phyloP scores from a whole-genome alignment of 495 filamentous ascomycete species.

The Penicillium arizonense region DNA sequence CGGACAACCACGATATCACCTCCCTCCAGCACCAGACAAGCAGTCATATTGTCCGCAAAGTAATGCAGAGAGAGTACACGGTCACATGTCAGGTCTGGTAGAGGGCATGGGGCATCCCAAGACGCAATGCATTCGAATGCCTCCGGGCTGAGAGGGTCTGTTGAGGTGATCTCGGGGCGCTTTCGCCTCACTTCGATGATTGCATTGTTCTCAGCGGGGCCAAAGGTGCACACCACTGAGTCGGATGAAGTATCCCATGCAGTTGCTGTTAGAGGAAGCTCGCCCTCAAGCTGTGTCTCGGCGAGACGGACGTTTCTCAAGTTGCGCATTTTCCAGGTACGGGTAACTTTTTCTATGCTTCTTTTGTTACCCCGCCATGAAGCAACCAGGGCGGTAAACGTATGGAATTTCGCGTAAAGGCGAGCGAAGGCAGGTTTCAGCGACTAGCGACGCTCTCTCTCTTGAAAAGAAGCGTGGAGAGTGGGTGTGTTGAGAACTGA shows the following conservation, averaged over 20 bases:
- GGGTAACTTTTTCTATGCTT: conserved; percentile 23
- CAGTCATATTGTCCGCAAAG: conserved; percentile 73
- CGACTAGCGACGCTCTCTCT: neutral
- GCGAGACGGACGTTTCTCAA: conserved; percentile 67
- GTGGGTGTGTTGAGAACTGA: conserved; percentile 20
- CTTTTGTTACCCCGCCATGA: conserved; percentile 42
- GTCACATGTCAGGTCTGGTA: conserved; percentile 67
- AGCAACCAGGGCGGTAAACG: conserved; percentile 16
- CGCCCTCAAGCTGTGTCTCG: conserved; percentile 52
- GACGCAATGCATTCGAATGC: conserved; percentile 62
- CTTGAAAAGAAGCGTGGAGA: neutral
- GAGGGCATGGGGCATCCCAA: conserved; percentile 80
- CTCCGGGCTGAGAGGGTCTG: conserved; percentile 35
- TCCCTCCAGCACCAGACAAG: conserved; percentile 80
- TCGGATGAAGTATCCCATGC: conserved; percentile 76
- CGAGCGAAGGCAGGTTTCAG: conserved; percentile 6
- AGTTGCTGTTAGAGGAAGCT: conserved; percentile 62
- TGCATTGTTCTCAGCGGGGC: conserved; percentile 60
- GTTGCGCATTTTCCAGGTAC: conserved; percentile 65
- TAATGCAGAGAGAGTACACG: conserved; percentile 74
- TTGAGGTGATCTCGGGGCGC: conserved; percentile 34
- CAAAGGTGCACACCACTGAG: conserved; percentile 71
- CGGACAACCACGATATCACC: conserved; percentile 86
- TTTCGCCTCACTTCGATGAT: conserved; percentile 63
- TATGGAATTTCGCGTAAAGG: conserved; percentile 4